Conservation (phyloP, 2,329 filamentous ascomycete species). For the Ophiostoma montium region DNA sequence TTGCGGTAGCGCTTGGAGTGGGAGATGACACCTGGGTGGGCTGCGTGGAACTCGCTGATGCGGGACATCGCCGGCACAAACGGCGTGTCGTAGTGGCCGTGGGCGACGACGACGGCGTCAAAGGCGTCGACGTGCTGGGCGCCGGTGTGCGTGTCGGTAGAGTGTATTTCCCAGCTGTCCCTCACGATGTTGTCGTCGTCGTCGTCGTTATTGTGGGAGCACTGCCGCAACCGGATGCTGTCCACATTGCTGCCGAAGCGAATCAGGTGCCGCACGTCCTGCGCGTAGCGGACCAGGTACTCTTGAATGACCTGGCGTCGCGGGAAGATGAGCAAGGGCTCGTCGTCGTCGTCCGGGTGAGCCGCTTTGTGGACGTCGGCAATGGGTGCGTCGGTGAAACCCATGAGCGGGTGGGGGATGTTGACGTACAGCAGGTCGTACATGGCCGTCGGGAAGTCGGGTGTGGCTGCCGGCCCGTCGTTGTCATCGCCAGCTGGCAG, state of each 20-base stretch:
- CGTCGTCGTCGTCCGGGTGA: conserved; percentile 27
- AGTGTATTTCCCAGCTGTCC: conserved; percentile 47
- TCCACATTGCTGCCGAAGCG: conserved; percentile 56
- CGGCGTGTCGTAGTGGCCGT: conserved; percentile 59
- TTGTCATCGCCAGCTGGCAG: conserved; percentile 14
- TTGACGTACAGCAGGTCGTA: conserved; percentile 79
- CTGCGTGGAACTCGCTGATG: conserved; percentile 42
- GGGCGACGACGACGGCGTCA: conserved; percentile 63
- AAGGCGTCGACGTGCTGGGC: conserved; percentile 31
- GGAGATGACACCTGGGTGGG: conserved; percentile 45
- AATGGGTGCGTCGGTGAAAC: conserved; percentile 58
- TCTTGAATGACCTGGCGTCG: conserved; percentile 53
- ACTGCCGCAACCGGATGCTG: conserved; percentile 35
- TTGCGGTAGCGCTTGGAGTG: conserved; percentile 73
- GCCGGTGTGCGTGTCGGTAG: conserved; percentile 23
- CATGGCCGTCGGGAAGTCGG: conserved; percentile 66
- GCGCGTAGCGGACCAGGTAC: conserved; percentile 61
- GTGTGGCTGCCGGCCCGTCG: conserved; percentile 18
- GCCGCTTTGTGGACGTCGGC: conserved; percentile 22
- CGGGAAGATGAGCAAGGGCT: conserved; percentile 51
- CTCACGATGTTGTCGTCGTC: conserved; percentile 8
- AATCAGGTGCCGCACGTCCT: conserved; percentile 52
- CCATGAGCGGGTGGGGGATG: conserved; percentile 70
- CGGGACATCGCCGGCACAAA: conserved; percentile 50
- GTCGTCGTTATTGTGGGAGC: not conserved